phyloP scores from a whole-genome alignment of 495 filamentous ascomycete species.

The Neurospora sp. region DNA sequence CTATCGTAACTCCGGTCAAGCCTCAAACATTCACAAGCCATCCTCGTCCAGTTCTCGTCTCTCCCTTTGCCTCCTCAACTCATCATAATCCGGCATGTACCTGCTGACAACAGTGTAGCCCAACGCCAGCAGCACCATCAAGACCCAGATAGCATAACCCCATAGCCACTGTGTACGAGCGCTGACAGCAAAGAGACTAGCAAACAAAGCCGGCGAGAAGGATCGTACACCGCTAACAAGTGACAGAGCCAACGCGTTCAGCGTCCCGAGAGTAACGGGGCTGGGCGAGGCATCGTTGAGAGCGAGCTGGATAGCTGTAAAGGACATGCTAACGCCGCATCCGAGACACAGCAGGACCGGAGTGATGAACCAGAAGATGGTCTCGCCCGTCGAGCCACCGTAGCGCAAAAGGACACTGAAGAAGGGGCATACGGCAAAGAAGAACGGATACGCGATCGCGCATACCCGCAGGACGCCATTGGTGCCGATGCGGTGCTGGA shows the following conservation, averaged over 20 bases:
- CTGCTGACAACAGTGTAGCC: constrained; percentile 33
- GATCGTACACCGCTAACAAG: constrained; percentile 41
- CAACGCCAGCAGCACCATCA: constrained; percentile 39
- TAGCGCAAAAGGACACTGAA: constrained; percentile 42
- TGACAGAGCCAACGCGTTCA: constrained; percentile 55
- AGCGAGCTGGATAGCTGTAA: constrained; percentile 56
- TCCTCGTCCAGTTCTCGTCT: constrained; percentile 1
- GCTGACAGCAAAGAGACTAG: constrained; percentile 52
- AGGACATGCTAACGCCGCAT: constrained; percentile 56
- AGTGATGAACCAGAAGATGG: constrained; percentile 46
- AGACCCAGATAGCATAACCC: constrained; percentile 58
- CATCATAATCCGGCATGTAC: constrained; percentile 40
- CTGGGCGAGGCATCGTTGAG: constrained; percentile 59
- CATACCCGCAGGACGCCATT: constrained; percentile 48
- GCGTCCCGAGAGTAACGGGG: constrained; percentile 45
- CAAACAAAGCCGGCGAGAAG: constrained; percentile 49
- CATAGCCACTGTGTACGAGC: constrained; percentile 42
- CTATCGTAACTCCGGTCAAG: not conserved
- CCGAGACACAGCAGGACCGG: constrained; percentile 33
- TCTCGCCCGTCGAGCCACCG: constrained; percentile 15
- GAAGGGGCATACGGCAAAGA: constrained; percentile 41
- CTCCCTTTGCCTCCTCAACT: constrained; percentile 22
- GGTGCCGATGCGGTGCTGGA: constrained; percentile 49
- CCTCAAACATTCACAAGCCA: not conserved
- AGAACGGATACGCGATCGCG: constrained; percentile 45